phyloP scores from a whole-genome alignment of 2,329 filamentous ascomycete species.

The Exophiala viscosa region DNA sequence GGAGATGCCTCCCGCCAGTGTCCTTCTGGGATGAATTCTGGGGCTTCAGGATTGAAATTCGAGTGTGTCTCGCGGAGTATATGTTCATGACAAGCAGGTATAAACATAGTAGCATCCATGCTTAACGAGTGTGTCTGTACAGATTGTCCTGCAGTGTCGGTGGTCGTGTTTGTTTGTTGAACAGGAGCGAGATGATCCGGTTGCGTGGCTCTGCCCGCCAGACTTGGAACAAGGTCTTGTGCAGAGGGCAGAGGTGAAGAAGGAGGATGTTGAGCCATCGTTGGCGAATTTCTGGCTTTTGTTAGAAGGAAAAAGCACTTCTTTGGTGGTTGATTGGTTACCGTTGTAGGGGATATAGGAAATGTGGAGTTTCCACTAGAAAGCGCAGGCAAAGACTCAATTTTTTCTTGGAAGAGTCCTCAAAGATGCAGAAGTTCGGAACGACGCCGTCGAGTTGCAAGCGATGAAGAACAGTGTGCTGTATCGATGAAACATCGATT shows the following conservation, averaged over 20 bases:
- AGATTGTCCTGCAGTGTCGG: not conserved
- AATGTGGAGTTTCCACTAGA: not conserved
- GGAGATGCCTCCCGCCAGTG: too few species aligned
- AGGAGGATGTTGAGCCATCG: not conserved
- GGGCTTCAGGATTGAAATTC: not conserved
- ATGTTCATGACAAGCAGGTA: not conserved
- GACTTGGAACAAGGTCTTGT: too few species aligned
- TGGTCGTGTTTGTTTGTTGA: too few species aligned
- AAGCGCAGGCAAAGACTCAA: not conserved
- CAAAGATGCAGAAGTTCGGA: too few species aligned
- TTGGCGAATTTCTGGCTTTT: not conserved
- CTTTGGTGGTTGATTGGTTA: constrained; percentile 2
- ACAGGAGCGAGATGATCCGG: too few species aligned
- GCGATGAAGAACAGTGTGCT: too few species aligned
- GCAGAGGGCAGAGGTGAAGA: not conserved
- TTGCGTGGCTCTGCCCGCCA: too few species aligned
- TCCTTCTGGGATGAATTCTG: not conserved
- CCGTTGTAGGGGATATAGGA: not conserved
- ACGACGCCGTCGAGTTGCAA: too few species aligned
- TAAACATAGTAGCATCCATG: not conserved
- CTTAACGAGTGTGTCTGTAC: not conserved
- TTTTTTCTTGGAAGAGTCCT: not conserved
- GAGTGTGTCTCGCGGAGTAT: not conserved
- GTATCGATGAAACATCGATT: too few species aligned
- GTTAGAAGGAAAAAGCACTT: not conserved